Conservation (phyloP, 139 green algal genomes). For the Zygnema circumcarinatum region DNA sequence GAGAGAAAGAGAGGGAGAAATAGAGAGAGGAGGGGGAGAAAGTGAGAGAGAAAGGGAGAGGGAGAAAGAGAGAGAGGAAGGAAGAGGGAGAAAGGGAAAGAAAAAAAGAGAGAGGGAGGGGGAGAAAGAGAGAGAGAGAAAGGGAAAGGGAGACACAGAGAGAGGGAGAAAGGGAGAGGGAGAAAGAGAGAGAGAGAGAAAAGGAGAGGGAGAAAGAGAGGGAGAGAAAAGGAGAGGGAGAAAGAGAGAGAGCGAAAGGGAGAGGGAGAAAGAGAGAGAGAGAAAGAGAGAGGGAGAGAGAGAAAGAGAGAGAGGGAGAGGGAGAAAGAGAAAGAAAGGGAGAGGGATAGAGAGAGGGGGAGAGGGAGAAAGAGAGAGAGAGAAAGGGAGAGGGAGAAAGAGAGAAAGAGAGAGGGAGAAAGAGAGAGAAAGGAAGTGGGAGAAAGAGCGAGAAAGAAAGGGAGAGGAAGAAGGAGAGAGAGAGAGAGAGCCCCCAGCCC, state of each 20-base stretch:
- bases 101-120: background rate
- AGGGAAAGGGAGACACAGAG: background rate
- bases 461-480: conserved; percentile 1
- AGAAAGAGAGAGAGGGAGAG: conserved; percentile 11
- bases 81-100: background rate
- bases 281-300: no score
- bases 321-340: conserved; percentile 1
- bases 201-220: background rate
- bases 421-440: no score
- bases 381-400: background rate
- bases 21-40: background rate
- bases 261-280: background rate
- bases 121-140: background rate
- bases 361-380: conserved; percentile 4
- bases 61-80: background rate
- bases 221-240: background rate
- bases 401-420: conserved; percentile 9
- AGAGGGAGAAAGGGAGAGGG: no score
- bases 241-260: background rate
- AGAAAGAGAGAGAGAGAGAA: background rate
- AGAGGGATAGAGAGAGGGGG: conserved; percentile 2
- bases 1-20: background rate
- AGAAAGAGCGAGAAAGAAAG: no score
- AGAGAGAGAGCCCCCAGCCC: conserved; percentile 21
- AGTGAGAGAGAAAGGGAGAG: background rate